Evolutionary conservation across 371 early-diverging fungal species (phyloP), one percentile per base, ranked within the genome.

Genomic region (Apophysomyces trapeziformis): DNA sequence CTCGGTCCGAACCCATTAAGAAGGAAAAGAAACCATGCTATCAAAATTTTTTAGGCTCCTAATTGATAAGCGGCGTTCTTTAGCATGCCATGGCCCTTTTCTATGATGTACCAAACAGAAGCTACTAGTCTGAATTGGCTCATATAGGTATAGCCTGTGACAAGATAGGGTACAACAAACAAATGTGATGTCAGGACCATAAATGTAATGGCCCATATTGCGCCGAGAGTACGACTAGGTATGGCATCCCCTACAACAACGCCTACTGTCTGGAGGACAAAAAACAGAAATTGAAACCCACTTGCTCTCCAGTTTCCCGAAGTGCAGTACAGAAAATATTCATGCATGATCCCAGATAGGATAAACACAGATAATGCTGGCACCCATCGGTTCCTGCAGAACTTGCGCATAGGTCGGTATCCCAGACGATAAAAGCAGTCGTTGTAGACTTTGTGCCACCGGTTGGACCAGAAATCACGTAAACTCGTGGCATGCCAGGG

Each of bases 401-500:
- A n/a, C 26, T 47, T 58, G 9, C 77, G 77, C 6, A 76, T 43
- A 1, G 79, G 79, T 12, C 57, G 58, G 44, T 71, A 79, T 0
- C 77, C 77, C 2, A 79, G 61, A 12, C 75, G 63, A 66, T 76
- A 76, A 60, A 79, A 79, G 43, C 70, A 71, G 21, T 77, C 70
- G 43, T 79, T 76, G 46, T 79, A 79, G 57, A 74, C 69, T 6
- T 74, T 72, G 46, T 79, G 79, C 79, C 79, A 79, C 3, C 79
- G 71, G 46, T 72, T 63, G 0, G 68, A 72, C 79, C 79, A 79
- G 38, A 76, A 79, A 56, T 79, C 77, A 1, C 79, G 73, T 0
- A 79, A 57, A 14, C 71, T 70, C 16, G 66, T 63, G 2, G 79
- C 73, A 58, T 64, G 41, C 79, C 79, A 79, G 14, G 79, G 79